Conservation (phyloP, 768 basidiomycete genomes). For the Jaapia argillacea region DNA sequence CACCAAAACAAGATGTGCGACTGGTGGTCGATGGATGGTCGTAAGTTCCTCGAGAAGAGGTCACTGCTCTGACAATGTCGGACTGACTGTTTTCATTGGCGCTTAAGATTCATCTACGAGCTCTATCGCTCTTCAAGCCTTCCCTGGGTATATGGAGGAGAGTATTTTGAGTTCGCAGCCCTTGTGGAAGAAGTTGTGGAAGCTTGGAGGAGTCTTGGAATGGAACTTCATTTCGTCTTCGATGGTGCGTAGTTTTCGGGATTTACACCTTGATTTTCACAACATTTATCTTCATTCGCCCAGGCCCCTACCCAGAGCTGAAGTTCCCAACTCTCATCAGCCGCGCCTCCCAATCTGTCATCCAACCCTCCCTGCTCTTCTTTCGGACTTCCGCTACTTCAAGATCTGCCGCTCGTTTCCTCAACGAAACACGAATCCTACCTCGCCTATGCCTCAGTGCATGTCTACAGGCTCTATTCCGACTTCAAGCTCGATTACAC, state of each 20-base stretch:
- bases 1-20: too few species aligned
- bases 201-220: slow-evolving; percentile 60
- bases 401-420: slow-evolving; percentile 53
- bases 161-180: slow-evolving; percentile 49
- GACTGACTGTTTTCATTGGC: neutral
- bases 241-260: slow-evolving; percentile 51
- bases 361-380: slow-evolving; percentile 62
- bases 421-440: slow-evolving; percentile 64
- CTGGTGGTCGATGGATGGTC: slow-evolving; percentile 68
- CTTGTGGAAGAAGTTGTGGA: slow-evolving; percentile 40
- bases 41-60: slow-evolving; percentile 37
- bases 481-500: slow-evolving; percentile 21
- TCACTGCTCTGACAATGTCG: neutral
- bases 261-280: neutral
- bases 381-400: slow-evolving; percentile 69
- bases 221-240: slow-evolving; percentile 67
- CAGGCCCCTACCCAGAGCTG: slow-evolving; percentile 61
- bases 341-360: slow-evolving; percentile 44
- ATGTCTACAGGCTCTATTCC: slow-evolving; percentile 45
- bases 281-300: too few species aligned
- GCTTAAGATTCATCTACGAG: slow-evolving; percentile 63
- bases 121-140: slow-evolving; percentile 48
- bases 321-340: slow-evolving; percentile 62
- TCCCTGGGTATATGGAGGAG: slow-evolving; percentile 84
- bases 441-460: slow-evolving; percentile 56